phyloP scores from a whole-genome alignment of 2,329 filamentous ascomycete species.

The Truncatella angustata region DNA sequence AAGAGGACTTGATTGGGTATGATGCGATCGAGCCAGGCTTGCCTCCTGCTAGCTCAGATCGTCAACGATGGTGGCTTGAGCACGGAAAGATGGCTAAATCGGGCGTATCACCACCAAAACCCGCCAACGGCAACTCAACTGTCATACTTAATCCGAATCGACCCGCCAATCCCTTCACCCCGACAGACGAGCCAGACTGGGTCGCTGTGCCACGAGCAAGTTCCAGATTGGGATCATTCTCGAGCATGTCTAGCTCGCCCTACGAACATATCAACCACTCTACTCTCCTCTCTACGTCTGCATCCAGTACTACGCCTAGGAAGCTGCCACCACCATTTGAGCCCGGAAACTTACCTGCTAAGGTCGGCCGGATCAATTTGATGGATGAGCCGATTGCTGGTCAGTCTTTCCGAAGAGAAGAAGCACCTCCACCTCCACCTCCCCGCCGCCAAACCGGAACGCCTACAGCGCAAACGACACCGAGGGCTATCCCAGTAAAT shows the following conservation, averaged over 20 bases:
- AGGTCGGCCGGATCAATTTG: conserved; percentile 42
- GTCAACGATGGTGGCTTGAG: conserved; percentile 70
- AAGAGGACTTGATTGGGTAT: conserved; percentile 80
- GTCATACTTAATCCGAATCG: conserved; percentile 70
- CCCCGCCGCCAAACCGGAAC: conserved; percentile 26
- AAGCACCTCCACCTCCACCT: conserved; percentile 43
- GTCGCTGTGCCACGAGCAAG: conserved; percentile 59
- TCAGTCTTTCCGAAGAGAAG: conserved; percentile 29
- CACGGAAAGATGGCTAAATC: conserved; percentile 75
- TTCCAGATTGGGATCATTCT: conserved; percentile 52
- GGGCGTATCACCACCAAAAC: conserved; percentile 61
- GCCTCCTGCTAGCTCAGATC: conserved; percentile 65
- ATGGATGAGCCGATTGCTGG: conserved; percentile 35
- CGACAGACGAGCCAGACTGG: conserved; percentile 80
- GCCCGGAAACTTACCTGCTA: conserved; percentile 42
- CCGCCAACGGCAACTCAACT: conserved; percentile 42
- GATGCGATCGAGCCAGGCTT: conserved; percentile 79
- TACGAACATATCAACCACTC: conserved; percentile 58
- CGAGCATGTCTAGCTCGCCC: conserved; percentile 57
- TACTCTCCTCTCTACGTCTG: conserved; percentile 41
- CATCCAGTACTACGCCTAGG: conserved; percentile 43
- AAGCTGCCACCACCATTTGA: conserved; percentile 54
- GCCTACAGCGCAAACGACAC: conserved; percentile 15
- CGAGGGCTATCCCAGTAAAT: conserved; percentile 27
- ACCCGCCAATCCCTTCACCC: conserved; percentile 77